phyloP scores from a whole-genome alignment of 2,329 filamentous ascomycete genomes.

The Lecanoromycetidae sp. region DNA sequence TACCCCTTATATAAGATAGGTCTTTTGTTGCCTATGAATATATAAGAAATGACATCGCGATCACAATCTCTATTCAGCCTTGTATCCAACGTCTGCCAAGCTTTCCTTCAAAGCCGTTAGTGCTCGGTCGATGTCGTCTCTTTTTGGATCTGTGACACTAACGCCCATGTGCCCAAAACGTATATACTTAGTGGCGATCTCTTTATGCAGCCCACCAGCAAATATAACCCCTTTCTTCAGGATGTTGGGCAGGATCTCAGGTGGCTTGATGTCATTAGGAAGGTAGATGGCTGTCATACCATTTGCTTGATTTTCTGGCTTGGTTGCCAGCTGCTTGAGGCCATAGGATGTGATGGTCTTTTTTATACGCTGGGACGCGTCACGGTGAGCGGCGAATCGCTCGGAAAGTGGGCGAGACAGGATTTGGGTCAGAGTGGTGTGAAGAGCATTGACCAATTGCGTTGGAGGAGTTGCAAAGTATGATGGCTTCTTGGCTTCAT shows the following conservation, averaged over 20 bases:
- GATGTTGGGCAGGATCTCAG: conserved; percentile 75
- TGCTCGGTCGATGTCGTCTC: conserved; percentile 74
- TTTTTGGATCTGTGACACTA: conserved; percentile 66
- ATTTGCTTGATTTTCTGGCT: conserved; percentile 84
- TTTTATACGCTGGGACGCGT: conserved; percentile 76
- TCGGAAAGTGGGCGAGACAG: conserved; percentile 66
- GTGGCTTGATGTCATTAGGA: conserved; percentile 66
- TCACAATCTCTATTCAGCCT: not conserved
- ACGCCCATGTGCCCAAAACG: conserved; percentile 98
- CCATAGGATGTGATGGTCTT: conserved; percentile 67
- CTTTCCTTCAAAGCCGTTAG: conserved; percentile 64
- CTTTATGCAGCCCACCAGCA: conserved; percentile 89
- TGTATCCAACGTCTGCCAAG: conserved; percentile 59
- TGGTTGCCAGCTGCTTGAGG: conserved; percentile 71
- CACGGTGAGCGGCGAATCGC: conserved; percentile 70
- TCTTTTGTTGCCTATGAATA: not conserved
- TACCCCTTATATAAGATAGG: too few species aligned
- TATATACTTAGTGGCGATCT: conserved; percentile 86
- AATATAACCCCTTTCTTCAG: conserved; percentile 83
- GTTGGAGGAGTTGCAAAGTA: conserved; percentile 97
- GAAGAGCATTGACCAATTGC: conserved; percentile 81
- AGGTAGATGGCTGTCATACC: conserved; percentile 98
- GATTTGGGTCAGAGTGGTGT: conserved; percentile 80
- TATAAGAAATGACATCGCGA: not conserved
- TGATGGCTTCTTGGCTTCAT: conserved; percentile 91